A percentile compares a stretch with the other conserved stretches of the same genome.
phyloP scores from a whole-genome alignment of 768 basidiomycete genomes.

The Cyclocybe cylindracea region DNA sequence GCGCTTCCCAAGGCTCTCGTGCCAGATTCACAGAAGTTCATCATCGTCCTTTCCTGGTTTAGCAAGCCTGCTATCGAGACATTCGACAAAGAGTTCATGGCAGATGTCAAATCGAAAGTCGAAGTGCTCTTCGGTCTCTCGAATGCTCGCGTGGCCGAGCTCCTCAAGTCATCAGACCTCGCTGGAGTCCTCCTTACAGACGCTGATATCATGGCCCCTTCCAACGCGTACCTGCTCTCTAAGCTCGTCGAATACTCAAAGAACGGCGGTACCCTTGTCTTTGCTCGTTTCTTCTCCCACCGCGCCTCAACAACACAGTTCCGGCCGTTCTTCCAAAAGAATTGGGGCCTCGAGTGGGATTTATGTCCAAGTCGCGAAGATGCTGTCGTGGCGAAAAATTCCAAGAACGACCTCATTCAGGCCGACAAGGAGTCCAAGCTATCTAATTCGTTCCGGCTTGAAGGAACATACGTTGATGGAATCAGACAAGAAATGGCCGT shows the following conservation, averaged over 20 bases:
- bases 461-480: constrained; percentile 25
- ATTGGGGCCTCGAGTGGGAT: constrained; percentile 36
- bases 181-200: constrained; percentile 38
- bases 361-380: constrained; percentile 18
- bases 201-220: constrained; percentile 21
- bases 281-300: constrained; percentile 27
- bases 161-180: constrained; percentile 29
- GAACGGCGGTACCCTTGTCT: constrained; percentile 37
- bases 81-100: constrained; percentile 18
- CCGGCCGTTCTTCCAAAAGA: constrained; percentile 22
- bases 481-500: constrained; percentile 16
- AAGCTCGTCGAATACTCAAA: constrained; percentile 33
- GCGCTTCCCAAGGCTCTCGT: constrained; percentile 3
- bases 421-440: constrained; percentile 12
- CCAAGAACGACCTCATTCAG: constrained; percentile 13
- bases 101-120: constrained; percentile 17
- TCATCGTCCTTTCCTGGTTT: constrained; percentile 25
- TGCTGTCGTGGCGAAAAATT: constrained; percentile 11
- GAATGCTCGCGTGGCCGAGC: constrained; percentile 21
- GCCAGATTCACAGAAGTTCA: constrained; percentile 20
- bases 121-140: constrained; percentile 21
- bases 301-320: constrained; percentile 15
- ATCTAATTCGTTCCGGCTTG: constrained; percentile 20
- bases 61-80: constrained; percentile 11
- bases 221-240: constrained; percentile 26